phyloP scores from a whole-genome alignment of 257 asterid species.

The Echium plantagineum region DNA sequence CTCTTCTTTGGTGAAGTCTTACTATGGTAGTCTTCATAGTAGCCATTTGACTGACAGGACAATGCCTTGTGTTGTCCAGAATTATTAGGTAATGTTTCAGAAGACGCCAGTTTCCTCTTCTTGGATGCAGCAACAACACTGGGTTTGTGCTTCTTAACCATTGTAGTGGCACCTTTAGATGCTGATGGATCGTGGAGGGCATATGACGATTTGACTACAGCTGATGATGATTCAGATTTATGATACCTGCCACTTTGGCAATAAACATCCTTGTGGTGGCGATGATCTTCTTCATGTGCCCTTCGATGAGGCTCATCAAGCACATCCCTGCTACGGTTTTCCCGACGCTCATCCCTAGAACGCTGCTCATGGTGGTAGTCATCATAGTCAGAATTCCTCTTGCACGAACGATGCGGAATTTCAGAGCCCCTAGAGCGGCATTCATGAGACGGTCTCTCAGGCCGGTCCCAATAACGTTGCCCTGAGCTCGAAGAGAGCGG shows the following conservation, averaged over 20 bases:
- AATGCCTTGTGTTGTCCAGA: conserved; percentile 23
- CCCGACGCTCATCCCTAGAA: conserved; percentile 14
- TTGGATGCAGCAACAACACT: conserved; percentile 58
- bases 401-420: conserved; percentile 47
- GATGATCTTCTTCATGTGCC: conserved; percentile 9
- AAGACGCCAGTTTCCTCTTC: conserved; percentile 43
- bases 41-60: conserved; percentile 23
- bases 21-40: too few species aligned
- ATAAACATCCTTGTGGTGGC: conserved; percentile 11
- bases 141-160: conserved; percentile 47
- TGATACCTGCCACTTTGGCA: conserved; percentile 20
- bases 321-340: conserved; percentile 21
- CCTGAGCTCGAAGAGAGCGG: conserved; percentile 35
- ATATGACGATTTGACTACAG: conserved; percentile 11
- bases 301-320: conserved; percentile 1
- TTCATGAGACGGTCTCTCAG: conserved; percentile 47
- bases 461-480: conserved; percentile 25
- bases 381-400: conserved; percentile 41
- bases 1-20: conserved; percentile 46
- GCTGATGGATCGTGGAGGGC: conserved; percentile 21
- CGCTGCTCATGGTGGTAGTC: conserved; percentile 21
- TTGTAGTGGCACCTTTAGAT: conserved; percentile 18
- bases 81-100: conserved; percentile 26
- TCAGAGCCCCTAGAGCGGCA: conserved; percentile 52
- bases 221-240: conserved; percentile 12